Base-by-base conservation (phyloP, 1,139 yeast species). In the Geotrichum reessii region DNA sequence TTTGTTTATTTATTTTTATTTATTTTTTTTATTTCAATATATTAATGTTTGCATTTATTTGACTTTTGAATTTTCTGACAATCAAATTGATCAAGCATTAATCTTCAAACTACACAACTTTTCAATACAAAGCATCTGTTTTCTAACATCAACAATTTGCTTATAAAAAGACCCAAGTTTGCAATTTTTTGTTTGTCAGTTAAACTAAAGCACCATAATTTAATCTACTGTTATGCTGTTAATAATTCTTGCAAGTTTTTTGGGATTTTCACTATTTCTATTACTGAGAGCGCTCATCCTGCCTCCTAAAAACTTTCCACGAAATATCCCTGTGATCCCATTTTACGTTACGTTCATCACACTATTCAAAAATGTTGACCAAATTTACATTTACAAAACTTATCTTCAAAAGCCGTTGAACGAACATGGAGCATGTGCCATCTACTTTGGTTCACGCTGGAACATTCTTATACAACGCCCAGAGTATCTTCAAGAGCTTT, bases 371-470 rank as follows among this genome's bases (percentile, higher is more conserved):
- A 66, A 67, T 1, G 67, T 79, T 62, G 87, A 83, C 64, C 87
- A 83, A 63, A 68, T 72, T 37, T 75, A 81, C 47, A 74, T 83
- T 11, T 83, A 74, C 66, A 70, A 78, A 9, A 54, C 56, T 47
- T 82, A 74, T 65, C 69, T 76, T 61, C 75, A 74, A 62, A 73
- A 69, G 42, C 76, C 74, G 52, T 69, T 77, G 64, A 83, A 74
- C 63, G 75, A 71, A 65, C 72, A 79, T 64, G 87, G 87, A 0
- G 86, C 86, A 0, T 87, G 80, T 0, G 82, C 82, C 64, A 74
- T 82, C 8, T 83, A 79, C 65, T 83, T 83, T 73, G 87, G 83
- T 3, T 81, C 85, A 1, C 74, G 85, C 59, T 83, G 87, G 87
- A 83, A 83, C 64, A 77, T 83, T 19, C 66, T 83, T 47, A 81